Base-by-base conservation (phyloP, 2,329 filamentous ascomycete species). In the Periconia sp. region DNA sequence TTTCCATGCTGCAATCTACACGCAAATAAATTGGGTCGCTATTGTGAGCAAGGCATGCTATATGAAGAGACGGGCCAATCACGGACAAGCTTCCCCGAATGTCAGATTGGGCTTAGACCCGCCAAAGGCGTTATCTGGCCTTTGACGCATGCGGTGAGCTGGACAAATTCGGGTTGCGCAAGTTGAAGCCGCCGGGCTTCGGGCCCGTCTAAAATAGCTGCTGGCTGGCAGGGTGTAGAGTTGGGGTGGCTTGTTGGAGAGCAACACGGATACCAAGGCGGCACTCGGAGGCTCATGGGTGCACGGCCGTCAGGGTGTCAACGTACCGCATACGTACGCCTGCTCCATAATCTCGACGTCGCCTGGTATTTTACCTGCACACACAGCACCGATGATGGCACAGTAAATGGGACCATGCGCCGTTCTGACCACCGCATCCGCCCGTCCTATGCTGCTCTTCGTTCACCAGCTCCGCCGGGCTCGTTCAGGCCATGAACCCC, bases 401-500 rank as follows among this genome's bases (percentile, higher is more conserved):
- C 53, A 54, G 48, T 68, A 53, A 64, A 47, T 58, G 29, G n/a
- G 36, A 56, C 56, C 55, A 68, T 66, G 65, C 62, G 47, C 55
- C 48, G 58, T 56, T 45, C 53, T 54, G 50, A 46, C 49, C 52
- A 43, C 48, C 43, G 39, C 44, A 44, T 49, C 57, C 52, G 52
- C 47, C 50, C 62, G 54, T 60, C 65, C 52, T 63, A 70, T 70
- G 67, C 65, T 64, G 63, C 61, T 67, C 65, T 61, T 48, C 52
- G 49, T 42, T 49, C 57, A 54, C 56, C 65, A 40, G 51, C 54
- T 51, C 55, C 57, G 53, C 59, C 52, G 55, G 63, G 63, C 61
- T 61, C 56, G 54, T 54, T 49, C 56, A 62, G 59, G 65, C 65
- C 63, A 71, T 70, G 66, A 61, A 63, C 65, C 64, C 65, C 62